phyloP scores from a whole-genome alignment of 2,329 filamentous ascomycete genomes.

The Ceratocystis cubensis region DNA sequence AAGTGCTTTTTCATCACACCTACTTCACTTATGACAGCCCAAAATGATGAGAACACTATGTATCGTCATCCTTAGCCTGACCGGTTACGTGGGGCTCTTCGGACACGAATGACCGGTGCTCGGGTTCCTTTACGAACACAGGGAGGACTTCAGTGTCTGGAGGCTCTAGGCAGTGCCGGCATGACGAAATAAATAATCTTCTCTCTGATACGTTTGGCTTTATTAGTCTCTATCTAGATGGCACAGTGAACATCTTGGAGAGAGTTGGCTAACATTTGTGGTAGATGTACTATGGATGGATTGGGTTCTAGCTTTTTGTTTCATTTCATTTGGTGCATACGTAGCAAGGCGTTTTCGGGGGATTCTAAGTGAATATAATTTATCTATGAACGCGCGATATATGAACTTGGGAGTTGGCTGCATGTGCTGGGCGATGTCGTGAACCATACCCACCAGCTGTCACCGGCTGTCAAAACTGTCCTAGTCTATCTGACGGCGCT shows the following conservation, averaged over 20 bases:
- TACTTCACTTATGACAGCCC: background rate
- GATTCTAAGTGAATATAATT: background rate
- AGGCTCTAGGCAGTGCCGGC: conserved; percentile 16
- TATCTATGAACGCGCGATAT: background rate
- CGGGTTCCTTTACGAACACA: background rate
- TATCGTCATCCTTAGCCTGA: conserved; percentile 99
- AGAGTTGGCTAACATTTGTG: background rate
- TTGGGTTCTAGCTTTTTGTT: no score
- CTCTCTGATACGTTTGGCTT: conserved; percentile 35
- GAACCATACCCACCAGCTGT: background rate
- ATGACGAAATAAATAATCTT: conserved; percentile 38
- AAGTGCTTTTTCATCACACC: no score
- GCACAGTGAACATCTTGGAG: background rate
- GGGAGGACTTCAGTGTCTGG: conserved; percentile 17
- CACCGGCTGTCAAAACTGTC: background rate
- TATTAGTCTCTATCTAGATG: background rate
- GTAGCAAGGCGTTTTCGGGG: background rate
- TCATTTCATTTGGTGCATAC: background rate
- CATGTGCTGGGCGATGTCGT: background rate
- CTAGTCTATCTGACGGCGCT: conserved; percentile 4
- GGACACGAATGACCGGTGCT: conserved; percentile 10
- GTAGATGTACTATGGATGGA: background rate
- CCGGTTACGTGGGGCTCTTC: conserved; percentile 25
- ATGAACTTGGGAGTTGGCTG: background rate
- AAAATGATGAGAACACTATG: conserved; percentile 64